A percentile compares a stretch with the other conserved stretches of the same genome.
Evolutionary conservation across 306 rosid genomes (phyloP).

Genomic region (Cucurbita pepo): DNA sequence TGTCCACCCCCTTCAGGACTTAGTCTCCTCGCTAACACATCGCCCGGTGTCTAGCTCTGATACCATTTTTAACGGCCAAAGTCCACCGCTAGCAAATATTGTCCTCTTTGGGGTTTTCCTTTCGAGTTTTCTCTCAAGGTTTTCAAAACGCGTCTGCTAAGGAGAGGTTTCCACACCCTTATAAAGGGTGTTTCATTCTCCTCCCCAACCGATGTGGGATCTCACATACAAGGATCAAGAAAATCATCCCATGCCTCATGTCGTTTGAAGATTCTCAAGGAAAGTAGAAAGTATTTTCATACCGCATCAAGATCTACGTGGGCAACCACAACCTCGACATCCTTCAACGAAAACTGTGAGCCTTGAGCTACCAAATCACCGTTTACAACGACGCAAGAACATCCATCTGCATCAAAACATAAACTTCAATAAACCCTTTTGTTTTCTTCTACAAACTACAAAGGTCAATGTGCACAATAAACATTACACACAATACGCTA

Average conservation of each 20-base stretch:
- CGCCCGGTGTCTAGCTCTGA: no score
- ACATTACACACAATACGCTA: not conserved
- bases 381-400: conserved; percentile 72
- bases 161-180: no score
- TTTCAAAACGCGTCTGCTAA: no score
- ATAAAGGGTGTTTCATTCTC: no score
- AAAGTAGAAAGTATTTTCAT: conserved; percentile 10
- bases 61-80: no score
- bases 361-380: conserved; percentile 91
- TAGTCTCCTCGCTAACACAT: no score
- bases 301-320: conserved; percentile 91
- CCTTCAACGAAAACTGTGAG: conserved; percentile 89
- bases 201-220: no score
- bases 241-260: not conserved
- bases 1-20: no score
- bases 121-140: no score
- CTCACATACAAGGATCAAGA: not conserved
- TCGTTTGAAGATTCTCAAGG: not conserved
- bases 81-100: no score
- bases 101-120: no score
- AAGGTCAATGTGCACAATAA: not conserved
- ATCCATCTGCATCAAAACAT: conserved; percentile 52
- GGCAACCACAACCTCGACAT: conserved; percentile 72
- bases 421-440: not conserved
- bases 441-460: not conserved